Evolutionary conservation across 2,329 filamentous ascomycete genomes (phyloP).

Genomic region (Phoma sp.): DNA sequence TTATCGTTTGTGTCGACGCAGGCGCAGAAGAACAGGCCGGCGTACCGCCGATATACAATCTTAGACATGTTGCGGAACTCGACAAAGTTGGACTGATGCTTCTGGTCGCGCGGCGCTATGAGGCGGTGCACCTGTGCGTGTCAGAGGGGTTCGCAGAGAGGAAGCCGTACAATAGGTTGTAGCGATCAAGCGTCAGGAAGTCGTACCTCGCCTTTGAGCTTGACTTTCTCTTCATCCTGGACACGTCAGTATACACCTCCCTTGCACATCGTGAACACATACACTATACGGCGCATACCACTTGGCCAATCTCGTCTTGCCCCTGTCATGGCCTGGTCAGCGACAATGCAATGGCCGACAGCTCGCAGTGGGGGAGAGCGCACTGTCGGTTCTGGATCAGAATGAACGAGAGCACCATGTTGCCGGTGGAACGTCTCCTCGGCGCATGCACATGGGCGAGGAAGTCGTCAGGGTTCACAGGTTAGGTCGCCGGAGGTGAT

Average conservation of each 20-base stretch:
- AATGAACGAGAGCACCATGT: conserved; percentile 80
- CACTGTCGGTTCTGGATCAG: conserved; percentile 90
- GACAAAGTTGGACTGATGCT: conserved; percentile 99
- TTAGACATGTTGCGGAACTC: conserved; percentile 88
- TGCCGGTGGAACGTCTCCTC: conserved; percentile 13
- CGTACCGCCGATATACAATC: conserved; percentile 96
- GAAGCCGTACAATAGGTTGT: not conserved
- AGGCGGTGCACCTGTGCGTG: conserved; percentile 86
- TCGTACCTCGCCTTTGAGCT: conserved; percentile 90
- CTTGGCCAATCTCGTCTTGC: conserved; percentile 97
- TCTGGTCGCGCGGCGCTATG: conserved; percentile 95
- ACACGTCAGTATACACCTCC: conserved; percentile 22
- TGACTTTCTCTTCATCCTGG: conserved; percentile 96
- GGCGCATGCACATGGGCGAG: conserved; percentile 19
- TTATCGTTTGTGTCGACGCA: conserved; percentile 99
- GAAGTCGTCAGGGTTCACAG: conserved; percentile 11
- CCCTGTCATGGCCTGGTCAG: conserved; percentile 61
- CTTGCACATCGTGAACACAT: conserved; percentile 33
- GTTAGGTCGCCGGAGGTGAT: conserved; percentile 5
- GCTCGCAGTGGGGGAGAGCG: conserved; percentile 15
- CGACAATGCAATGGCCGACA: not conserved
- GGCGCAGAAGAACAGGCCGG: conserved; percentile 97
- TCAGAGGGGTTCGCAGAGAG: conserved; percentile 5
- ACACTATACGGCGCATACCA: conserved; percentile 97
- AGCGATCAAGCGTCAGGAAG: not conserved